Evolutionary conservation across 1,139 yeast genomes (phyloP).

Genomic region (Scheffersomyces quercinus): DNA sequence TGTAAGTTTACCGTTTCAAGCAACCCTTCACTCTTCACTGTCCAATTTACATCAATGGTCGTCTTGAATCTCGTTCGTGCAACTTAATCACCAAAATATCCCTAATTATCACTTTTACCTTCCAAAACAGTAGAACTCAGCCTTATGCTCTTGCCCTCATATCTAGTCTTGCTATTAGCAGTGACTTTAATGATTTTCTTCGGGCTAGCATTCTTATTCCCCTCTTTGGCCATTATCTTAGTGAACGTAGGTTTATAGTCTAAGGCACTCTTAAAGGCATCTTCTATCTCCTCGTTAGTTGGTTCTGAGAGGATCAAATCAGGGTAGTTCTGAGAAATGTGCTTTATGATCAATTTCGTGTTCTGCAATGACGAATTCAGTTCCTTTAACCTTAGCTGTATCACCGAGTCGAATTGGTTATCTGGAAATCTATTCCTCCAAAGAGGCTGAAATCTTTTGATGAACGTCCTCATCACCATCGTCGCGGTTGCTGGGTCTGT

Average conservation of each 20-base stretch:
- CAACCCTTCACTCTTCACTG: too few relatives aligned
- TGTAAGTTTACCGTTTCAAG: too few relatives aligned
- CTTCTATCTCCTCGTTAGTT: conserved; percentile 31
- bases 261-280: conserved; percentile 52
- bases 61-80: too few relatives aligned
- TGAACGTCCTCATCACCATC: conserved; percentile 73
- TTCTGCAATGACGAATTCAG: conserved; percentile 52
- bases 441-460: conserved; percentile 67
- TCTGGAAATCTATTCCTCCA: conserved; percentile 57
- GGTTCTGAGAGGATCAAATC: conserved; percentile 48
- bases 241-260: conserved; percentile 50
- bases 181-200: too few relatives aligned
- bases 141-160: too few relatives aligned
- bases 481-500: conserved; percentile 47
- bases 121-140: too few relatives aligned
- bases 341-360: conserved; percentile 43
- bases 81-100: too few relatives aligned
- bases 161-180: too few relatives aligned
- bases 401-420: conserved; percentile 59
- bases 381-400: conserved; percentile 49
- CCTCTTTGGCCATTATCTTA: conserved; percentile 30
- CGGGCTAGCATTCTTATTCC: conserved; percentile 8
- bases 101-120: too few relatives aligned
- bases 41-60: too few relatives aligned
- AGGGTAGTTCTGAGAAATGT: conserved; percentile 44